Conservation (phyloP, 2,329 filamentous ascomycete species). For the Fonsecaea multimorphosa region DNA sequence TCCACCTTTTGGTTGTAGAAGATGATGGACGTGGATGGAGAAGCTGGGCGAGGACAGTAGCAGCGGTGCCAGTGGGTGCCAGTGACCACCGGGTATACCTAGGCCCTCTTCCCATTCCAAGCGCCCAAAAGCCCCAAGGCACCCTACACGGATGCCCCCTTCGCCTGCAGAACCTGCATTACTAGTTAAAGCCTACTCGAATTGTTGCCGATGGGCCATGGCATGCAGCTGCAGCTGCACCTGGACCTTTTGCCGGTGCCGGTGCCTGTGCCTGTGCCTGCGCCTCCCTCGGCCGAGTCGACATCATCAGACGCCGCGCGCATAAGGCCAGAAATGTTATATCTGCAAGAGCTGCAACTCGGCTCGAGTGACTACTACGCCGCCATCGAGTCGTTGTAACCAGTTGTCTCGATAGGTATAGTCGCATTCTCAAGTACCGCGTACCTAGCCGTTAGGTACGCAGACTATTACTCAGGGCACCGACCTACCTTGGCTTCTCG, state of each 20-base stretch:
- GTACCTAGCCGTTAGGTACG: not conserved
- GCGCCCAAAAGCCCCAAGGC: not conserved
- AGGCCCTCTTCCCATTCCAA: not conserved
- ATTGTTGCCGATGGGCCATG: not conserved
- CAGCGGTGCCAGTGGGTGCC: not conserved
- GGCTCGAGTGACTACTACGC: not conserved
- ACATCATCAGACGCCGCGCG: not conserved
- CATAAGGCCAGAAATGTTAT: not conserved
- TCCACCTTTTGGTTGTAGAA: conserved; percentile 2
- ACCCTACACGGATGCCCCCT: not conserved
- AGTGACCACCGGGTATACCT: not conserved
- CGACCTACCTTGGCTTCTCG: not conserved
- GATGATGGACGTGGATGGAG: not conserved
- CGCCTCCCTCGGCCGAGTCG: not conserved
- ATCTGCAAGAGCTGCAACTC: not conserved
- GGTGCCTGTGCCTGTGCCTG: not conserved
- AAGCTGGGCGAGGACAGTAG: not conserved
- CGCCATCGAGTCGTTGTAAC: conserved; percentile 1
- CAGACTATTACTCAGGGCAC: too few species aligned
- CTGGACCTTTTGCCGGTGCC: not conserved
- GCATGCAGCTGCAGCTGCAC: conserved; percentile 1
- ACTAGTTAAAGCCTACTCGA: conserved; percentile 7
- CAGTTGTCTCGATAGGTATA: not conserved
- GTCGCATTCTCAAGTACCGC: not conserved
- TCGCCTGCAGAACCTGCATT: not conserved